These are phyloP conservation scores for Candida tibetensis DNA, from an alignment of 805 yeast species.

Conservation along the genomic window DNA sequence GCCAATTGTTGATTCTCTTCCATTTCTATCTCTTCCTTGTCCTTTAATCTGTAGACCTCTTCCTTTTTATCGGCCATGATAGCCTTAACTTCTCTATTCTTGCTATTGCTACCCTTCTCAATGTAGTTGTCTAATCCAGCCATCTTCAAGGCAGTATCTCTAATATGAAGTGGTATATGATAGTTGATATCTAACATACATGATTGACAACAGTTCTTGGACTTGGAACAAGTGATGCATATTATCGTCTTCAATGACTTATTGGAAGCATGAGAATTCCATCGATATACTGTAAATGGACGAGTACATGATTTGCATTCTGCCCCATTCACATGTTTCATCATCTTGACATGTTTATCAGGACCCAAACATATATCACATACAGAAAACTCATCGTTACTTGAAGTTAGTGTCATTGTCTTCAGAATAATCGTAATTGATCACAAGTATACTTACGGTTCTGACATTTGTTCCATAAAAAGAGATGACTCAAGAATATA, in stretches of 20 bases:
- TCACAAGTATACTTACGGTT: no score
- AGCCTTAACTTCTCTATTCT: constrained; percentile 37
- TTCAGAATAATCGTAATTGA: no score
- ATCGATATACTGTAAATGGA: constrained; percentile 76
- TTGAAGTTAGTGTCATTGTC: constrained; percentile 1
- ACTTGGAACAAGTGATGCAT: constrained; percentile 76
- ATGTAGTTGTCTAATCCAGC: constrained; percentile 47
- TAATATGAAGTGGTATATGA: constrained; percentile 72
- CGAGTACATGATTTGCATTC: constrained; percentile 84
- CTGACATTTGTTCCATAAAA: no score
- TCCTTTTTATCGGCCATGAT: constrained; percentile 46
- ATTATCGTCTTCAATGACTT: constrained; percentile 61
- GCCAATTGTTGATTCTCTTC: constrained; percentile 34
- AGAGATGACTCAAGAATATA: no score
- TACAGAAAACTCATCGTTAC: constrained; percentile 44
- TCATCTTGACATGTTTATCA: constrained; percentile 65
- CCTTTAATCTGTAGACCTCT: constrained; percentile 42
- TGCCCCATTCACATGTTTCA: constrained; percentile 66
- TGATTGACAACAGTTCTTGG: constrained; percentile 80
- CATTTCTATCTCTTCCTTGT: constrained; percentile 6
- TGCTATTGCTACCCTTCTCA: constrained; percentile 11
- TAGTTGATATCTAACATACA: constrained; percentile 81
- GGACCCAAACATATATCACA: constrained; percentile 75
- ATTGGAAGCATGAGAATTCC: constrained; percentile 54
- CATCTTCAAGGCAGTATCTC: constrained; percentile 79